Percentiles rank a stretch among this genome's conserved stretches.
Evolutionary conservation across 179 eudicot genomes (phyloP).

Genomic region (Vitellaria paradoxa): DNA sequence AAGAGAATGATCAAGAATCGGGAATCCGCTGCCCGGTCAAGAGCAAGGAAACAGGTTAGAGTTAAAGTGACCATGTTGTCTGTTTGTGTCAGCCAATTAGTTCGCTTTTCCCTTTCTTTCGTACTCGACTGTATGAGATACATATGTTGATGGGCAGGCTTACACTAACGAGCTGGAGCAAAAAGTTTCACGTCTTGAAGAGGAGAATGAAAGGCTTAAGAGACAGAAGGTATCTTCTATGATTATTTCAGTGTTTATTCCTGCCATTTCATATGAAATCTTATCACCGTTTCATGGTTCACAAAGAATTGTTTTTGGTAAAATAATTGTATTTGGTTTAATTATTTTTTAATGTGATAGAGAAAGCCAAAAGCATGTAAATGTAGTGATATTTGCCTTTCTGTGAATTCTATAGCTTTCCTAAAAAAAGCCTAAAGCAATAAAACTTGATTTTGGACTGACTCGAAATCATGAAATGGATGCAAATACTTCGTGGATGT

Average conservation of each 20-base stretch:
- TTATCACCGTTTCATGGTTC: too few species aligned
- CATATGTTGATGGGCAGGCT: constrained; percentile 44
- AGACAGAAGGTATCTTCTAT: constrained; percentile 47
- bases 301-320: too few species aligned
- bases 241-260: neutral
- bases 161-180: constrained; percentile 91
- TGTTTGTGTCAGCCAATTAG: neutral
- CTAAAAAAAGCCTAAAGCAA: neutral
- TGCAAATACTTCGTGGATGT: neutral
- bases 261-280: neutral
- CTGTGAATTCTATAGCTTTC: constrained; percentile 1
- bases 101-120: neutral
- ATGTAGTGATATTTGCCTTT: neutral
- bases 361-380: neutral
- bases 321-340: too few species aligned
- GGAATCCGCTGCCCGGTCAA: constrained; percentile 54
- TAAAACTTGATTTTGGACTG: neutral
- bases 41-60: constrained; percentile 56
- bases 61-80: neutral
- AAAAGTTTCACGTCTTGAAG: constrained; percentile 75
- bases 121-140: neutral
- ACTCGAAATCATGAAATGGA: neutral
- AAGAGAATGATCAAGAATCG: constrained; percentile 58
- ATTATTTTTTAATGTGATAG: too few species aligned
- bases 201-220: constrained; percentile 75